These are phyloP conservation scores for Chenopodium quinoa DNA, from an alignment of 148 eudicot genomes.

Conservation along the genomic window DNA sequence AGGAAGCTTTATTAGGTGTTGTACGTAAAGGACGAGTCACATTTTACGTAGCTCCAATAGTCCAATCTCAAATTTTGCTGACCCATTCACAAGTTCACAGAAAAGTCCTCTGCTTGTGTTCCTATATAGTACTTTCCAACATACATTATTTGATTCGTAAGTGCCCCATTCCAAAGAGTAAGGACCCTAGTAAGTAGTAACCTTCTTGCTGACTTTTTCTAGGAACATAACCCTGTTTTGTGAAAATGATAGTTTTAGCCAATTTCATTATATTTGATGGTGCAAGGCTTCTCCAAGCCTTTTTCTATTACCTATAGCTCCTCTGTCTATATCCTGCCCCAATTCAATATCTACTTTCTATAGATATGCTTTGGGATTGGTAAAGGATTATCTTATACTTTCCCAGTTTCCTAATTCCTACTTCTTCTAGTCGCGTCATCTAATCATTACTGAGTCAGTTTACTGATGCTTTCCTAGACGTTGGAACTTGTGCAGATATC, in stretches of 20 bases:
- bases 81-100: background rate
- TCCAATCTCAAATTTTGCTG: background rate
- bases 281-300: slow-evolving; percentile 9
- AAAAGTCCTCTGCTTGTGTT: background rate
- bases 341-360: slow-evolving; percentile 17
- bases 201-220: background rate
- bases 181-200: background rate
- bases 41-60: background rate
- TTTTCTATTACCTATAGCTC: slow-evolving; percentile 1
- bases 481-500: slow-evolving; percentile 19
- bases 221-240: background rate
- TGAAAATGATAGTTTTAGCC: background rate
- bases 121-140: background rate
- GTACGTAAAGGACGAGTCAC: background rate
- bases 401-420: background rate
- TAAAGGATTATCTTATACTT: slow-evolving; percentile 21
- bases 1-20: background rate
- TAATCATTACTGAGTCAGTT: slow-evolving; percentile 14
- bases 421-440: slow-evolving; percentile 6
- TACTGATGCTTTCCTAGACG: slow-evolving; percentile 7
- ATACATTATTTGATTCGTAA: background rate
- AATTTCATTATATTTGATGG: background rate
- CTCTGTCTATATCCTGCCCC: background rate
- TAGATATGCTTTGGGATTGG: slow-evolving; percentile 27
- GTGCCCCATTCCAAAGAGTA: background rate